Conservation (phyloP, 108 stramenopile species). For the Chaetoceros tenuissimus region DNA sequence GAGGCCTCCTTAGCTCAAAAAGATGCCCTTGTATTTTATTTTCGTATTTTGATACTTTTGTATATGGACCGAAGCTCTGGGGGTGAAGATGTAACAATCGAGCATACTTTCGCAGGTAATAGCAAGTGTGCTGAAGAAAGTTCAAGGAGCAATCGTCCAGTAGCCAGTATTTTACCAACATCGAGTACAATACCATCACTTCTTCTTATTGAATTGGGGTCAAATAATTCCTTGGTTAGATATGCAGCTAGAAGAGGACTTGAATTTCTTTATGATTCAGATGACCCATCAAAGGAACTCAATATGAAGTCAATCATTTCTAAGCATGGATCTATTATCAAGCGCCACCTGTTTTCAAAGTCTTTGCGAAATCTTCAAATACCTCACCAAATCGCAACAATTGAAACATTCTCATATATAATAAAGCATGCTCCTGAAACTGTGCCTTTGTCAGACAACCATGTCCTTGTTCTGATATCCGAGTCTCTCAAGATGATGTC, state of each 20-base stretch:
- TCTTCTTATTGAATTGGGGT: constrained; percentile 50
- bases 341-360: constrained; percentile 60
- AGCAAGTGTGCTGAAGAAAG: not conserved
- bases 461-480: constrained; percentile 61
- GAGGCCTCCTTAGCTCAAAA: constrained; percentile 47
- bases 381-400: constrained; percentile 62
- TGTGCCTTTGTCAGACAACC: constrained; percentile 52
- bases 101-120: no score
- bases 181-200: constrained; percentile 39
- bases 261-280: constrained; percentile 20
- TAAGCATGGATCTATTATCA: constrained; percentile 24
- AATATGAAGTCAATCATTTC: constrained; percentile 15
- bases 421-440: constrained; percentile 45
- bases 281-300: not conserved
- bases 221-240: constrained; percentile 57
- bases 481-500: constrained; percentile 78
- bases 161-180: not conserved
- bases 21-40: constrained; percentile 49
- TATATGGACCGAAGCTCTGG: constrained; percentile 25
- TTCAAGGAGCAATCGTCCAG: not conserved
- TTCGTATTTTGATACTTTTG: constrained; percentile 36
- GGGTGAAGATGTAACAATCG: not conserved
- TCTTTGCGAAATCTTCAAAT: constrained; percentile 60
- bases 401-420: constrained; percentile 61
- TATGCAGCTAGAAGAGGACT: constrained; percentile 48